These are phyloP conservation scores for Mesembryanthemum crystallinum DNA, from an alignment of 148 eudicot genomes.

Conservation along the genomic window DNA sequence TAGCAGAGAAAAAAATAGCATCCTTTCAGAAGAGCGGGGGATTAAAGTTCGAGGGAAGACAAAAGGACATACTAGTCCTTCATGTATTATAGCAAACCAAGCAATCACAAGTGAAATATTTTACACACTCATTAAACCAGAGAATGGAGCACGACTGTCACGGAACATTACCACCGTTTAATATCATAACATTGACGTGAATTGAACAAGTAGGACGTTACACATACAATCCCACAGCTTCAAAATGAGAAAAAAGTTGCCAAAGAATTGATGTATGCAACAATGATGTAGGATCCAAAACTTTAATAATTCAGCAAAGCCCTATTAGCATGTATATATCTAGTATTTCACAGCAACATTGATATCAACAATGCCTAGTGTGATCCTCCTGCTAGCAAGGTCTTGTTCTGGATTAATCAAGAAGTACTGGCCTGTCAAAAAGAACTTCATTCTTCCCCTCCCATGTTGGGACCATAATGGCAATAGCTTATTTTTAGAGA, in stretches of 20 bases:
- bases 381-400: too few species aligned
- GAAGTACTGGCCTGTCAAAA: too few species aligned
- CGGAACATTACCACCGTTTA: neutral
- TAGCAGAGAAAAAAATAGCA: neutral
- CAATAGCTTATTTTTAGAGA: neutral
- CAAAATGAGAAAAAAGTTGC: neutral
- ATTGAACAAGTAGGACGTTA: neutral
- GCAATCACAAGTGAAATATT: neutral
- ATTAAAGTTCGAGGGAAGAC: neutral
- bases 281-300: neutral
- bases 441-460: neutral
- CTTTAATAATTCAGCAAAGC: too few species aligned
- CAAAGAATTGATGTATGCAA: neutral
- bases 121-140: neutral
- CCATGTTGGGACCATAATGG: neutral
- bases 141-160: neutral
- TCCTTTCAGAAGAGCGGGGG: neutral
- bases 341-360: neutral
- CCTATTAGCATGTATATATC: neutral
- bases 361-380: too few species aligned
- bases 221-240: neutral
- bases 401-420: too few species aligned
- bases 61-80: neutral
- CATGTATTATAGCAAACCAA: neutral
- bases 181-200: neutral